phyloP scores from a whole-genome alignment of 371 early-diverging fungal genomes.

The Entomophthora muscae region DNA sequence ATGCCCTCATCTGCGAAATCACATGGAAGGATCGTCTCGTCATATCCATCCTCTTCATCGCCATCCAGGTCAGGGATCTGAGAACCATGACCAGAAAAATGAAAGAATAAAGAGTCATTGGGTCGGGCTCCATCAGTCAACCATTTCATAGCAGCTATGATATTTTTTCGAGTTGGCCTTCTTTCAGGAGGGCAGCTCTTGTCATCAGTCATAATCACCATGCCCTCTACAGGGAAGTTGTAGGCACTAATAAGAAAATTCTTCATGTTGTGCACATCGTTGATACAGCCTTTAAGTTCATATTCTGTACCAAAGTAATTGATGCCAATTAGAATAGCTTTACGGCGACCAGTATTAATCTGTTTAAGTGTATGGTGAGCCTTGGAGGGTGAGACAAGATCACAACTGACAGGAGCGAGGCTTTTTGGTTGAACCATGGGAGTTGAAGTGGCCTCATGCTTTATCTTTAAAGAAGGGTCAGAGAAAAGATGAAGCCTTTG shows the following conservation, averaged over 20 bases:
- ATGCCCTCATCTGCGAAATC: conserved; percentile 45
- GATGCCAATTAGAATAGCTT: conserved; percentile 77
- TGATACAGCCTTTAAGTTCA: conserved; percentile 40
- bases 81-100: conserved; percentile 19
- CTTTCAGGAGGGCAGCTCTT: conserved; percentile 24
- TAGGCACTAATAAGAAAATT: conserved; percentile 23
- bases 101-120: conserved; percentile 38
- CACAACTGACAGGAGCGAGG: neutral
- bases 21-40: conserved; percentile 58
- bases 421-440: neutral
- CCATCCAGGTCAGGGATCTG: conserved; percentile 18
- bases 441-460: neutral
- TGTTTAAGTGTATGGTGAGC: too few species aligned
- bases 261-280: conserved; percentile 35
- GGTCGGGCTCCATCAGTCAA: conserved; percentile 29
- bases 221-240: conserved; percentile 21
- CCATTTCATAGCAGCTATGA: conserved; percentile 37
- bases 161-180: conserved; percentile 33
- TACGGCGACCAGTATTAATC: conserved; percentile 47
- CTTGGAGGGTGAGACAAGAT: conserved; percentile 23
- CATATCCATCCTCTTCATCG: conserved; percentile 47
- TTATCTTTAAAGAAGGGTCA: neutral
- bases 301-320: conserved; percentile 48
- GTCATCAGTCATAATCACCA: conserved; percentile 35
- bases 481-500: neutral